Evolutionary conservation across 257 asterid genomes (phyloP).

Genomic region (Catharanthus roseus): DNA sequence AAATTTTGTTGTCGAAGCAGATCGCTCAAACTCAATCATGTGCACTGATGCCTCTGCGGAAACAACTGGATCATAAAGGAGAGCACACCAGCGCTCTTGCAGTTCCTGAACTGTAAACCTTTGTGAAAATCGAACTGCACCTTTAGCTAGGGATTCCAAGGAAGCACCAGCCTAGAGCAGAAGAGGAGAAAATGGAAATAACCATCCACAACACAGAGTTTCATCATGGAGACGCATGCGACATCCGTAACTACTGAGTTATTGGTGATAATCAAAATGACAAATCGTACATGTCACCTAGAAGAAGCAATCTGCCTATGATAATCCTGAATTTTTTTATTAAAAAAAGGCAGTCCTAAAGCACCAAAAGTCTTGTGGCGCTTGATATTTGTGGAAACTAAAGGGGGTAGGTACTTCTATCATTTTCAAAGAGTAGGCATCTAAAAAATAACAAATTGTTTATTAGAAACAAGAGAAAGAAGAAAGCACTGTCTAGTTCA

Average conservation of each 20-base stretch:
- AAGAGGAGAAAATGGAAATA: not conserved
- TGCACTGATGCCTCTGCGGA: slow-evolving; percentile 47
- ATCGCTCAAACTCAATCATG: slow-evolving; percentile 48
- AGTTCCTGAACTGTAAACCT: slow-evolving; percentile 55
- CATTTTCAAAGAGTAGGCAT: no score
- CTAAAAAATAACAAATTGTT: no score
- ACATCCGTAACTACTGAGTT: not conserved
- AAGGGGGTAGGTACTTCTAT: no score
- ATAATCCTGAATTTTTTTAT: no score
- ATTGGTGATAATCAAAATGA: no score
- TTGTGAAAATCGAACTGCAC: slow-evolving; percentile 72
- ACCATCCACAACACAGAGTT: not conserved
- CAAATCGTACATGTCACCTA: no score
- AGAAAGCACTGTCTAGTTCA: not conserved
- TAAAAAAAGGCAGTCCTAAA: not conserved
- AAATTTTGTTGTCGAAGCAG: slow-evolving; percentile 26
- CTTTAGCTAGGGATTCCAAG: slow-evolving; percentile 80
- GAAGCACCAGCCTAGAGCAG: slow-evolving; percentile 76
- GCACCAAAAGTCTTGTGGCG: not conserved
- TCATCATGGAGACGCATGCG: not conserved
- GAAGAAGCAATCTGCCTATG: no score
- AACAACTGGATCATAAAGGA: slow-evolving; percentile 68
- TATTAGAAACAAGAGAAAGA: no score
- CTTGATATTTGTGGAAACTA: no score
- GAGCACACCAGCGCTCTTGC: slow-evolving; percentile 72